A percentile compares a stretch with the other conserved stretches of the same genome.
phyloP scores from a whole-genome alignment of 768 basidiomycete species.

The Leucogyrophana mollusca region DNA sequence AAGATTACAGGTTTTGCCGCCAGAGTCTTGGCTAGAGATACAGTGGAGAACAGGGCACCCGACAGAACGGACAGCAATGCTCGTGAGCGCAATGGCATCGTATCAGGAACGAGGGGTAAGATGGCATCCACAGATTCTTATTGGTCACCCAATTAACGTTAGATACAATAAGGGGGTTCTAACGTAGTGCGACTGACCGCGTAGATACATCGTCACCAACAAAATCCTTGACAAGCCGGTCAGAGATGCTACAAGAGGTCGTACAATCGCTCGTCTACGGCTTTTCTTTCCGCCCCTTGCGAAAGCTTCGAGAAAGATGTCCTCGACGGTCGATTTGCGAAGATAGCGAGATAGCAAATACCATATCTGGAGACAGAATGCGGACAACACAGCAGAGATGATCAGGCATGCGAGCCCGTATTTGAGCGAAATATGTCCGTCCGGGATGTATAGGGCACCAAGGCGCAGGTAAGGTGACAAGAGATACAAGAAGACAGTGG shows the following conservation, averaged over 20 bases:
- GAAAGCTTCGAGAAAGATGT: slow-evolving; percentile 61
- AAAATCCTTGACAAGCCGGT: slow-evolving; percentile 48
- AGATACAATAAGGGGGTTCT: slow-evolving; percentile 6
- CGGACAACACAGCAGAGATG: slow-evolving; percentile 55
- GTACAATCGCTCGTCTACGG: slow-evolving; percentile 40
- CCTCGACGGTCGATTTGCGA: slow-evolving; percentile 62
- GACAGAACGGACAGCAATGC: slow-evolving; percentile 40
- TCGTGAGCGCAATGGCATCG: slow-evolving; percentile 32
- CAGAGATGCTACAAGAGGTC: slow-evolving; percentile 41
- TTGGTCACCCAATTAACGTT: slow-evolving; percentile 5
- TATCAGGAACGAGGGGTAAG: slow-evolving; percentile 45
- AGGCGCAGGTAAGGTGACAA: slow-evolving; percentile 67
- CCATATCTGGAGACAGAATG: slow-evolving; percentile 67
- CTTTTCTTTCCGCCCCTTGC: slow-evolving; percentile 54
- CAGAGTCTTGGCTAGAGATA: slow-evolving; percentile 56
- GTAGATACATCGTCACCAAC: slow-evolving; percentile 61
- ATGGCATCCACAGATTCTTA: slow-evolving; percentile 56
- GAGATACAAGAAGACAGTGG: slow-evolving; percentile 66
- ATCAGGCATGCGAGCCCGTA: slow-evolving; percentile 49
- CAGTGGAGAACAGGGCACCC: slow-evolving; percentile 43
- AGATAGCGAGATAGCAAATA: slow-evolving; percentile 77
- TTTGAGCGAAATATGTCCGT: slow-evolving; percentile 45
- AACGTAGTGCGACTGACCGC: slow-evolving; percentile 44
- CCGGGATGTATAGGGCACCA: slow-evolving; percentile 63
- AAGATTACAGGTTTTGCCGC: slow-evolving; percentile 52